Base-by-base conservation (phyloP, 2,329 filamentous ascomycete genomes). In the Incumbomyces lentus region DNA sequence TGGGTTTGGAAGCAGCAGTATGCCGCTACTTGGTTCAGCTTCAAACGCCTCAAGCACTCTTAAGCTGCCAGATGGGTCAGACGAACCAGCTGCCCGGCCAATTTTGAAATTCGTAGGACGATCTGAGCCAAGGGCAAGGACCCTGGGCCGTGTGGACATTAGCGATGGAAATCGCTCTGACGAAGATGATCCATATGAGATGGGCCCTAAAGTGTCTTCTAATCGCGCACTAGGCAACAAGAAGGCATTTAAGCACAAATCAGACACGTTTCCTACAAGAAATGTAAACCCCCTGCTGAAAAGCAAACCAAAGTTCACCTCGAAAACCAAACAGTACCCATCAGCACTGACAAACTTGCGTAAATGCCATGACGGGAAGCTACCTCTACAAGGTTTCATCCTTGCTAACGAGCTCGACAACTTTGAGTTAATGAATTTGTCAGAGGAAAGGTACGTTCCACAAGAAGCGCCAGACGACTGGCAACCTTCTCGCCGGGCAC, bases 131-230 rank as follows among this genome's bases (percentile, higher is more conserved):
- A 18, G 73, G 71, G 44, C 76, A 47, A 83, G 81, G 58, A 66
- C 63, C 57, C 68, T 70, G 48, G 67, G 60, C 49, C 73, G 73
- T 44, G 78, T 83, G 2, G 86, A 84, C 0, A 86, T 96, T 53
- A 90, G 90, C 0, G 82, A 95, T 12, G 90, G 90, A 0, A 73
- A 95, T 1, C 67, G 88, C 10, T 95, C 90, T 3, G 92, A 96
- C 55, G 89, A 95, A 38, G 92, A 96, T 58, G 89, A 95, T 58
- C 85, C 87, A 0, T 96, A 95, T 60, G 85, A 90, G 48, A 82
- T 96, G 44, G 90, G 90, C 0, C 92, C 92, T 0, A 83, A 81
- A 55, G 93, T 95, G 61, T 86, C 82, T 11, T 95, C 94, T 64
- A 94, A 86, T 57, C 78, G 81, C 34, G 74, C 82, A 4, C 78